Percentiles rank a stretch among this genome's conserved stretches.
Evolutionary conservation across 352 stramenopile genomes (phyloP).

Genomic region (Globisporangium viniferum): DNA sequence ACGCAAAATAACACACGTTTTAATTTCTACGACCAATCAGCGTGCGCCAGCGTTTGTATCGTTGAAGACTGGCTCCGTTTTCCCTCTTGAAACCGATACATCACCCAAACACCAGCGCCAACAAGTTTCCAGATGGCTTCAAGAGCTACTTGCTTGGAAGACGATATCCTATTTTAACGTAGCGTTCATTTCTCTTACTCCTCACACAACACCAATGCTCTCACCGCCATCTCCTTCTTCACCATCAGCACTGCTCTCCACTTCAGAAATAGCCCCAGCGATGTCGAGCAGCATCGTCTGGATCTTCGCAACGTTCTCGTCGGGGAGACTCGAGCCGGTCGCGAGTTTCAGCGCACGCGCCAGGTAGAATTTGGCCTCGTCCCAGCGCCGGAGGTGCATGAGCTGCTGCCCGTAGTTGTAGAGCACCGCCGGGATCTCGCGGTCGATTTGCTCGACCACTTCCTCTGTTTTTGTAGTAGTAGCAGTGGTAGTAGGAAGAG

Average conservation of each 20-base stretch:
- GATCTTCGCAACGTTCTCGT: slow-evolving; percentile 8
- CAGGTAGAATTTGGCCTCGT: slow-evolving; percentile 16
- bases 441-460: slow-evolving; percentile 19
- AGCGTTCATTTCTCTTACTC: not conserved
- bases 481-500: not conserved
- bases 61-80: not conserved
- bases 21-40: not conserved
- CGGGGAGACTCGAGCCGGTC: not conserved
- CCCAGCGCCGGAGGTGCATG: slow-evolving; percentile 27
- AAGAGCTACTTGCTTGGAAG: no score
- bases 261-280: not conserved
- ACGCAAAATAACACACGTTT: not conserved
- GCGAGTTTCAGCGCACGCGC: slow-evolving; percentile 4
- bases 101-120: not conserved
- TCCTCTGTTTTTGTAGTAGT: not conserved
- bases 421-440: slow-evolving; percentile 26
- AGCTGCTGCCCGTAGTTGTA: slow-evolving; percentile 35
- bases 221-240: not conserved
- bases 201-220: not conserved
- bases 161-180: no score
- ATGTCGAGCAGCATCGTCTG: not conserved
- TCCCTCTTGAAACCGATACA: slow-evolving; percentile 2
- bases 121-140: not conserved
- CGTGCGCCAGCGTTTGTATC: not conserved
- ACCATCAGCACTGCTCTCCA: not conserved